Evolutionary conservation across 129 eudicot genomes (phyloP).

Genomic region (Silybum marianum): DNA sequence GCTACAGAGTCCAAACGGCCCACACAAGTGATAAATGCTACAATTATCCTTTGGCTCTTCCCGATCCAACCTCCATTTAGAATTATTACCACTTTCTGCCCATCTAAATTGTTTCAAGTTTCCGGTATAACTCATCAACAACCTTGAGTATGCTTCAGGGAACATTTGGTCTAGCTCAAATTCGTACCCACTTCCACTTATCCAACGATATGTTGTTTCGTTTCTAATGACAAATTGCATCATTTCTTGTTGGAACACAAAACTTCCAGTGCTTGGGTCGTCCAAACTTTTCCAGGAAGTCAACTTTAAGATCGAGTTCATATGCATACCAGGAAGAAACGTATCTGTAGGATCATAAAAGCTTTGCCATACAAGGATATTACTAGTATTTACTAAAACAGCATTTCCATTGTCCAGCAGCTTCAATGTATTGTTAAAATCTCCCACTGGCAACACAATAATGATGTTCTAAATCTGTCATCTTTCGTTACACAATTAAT

Average conservation of each 20-base stretch:
- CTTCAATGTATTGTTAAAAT: constrained; percentile 18
- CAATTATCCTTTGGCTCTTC: constrained; percentile 33
- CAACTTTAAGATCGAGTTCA: constrained; percentile 20
- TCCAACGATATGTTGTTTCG: background rate
- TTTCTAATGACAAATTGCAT: background rate
- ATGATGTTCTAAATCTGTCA: background rate
- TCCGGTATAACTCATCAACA: constrained; percentile 25
- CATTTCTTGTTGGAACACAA: constrained; percentile 21
- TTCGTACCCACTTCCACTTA: background rate
- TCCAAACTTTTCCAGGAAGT: constrained; percentile 56
- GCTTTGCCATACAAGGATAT: constrained; percentile 44
- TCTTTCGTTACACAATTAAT: background rate
- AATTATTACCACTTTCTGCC: background rate
- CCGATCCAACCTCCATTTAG: constrained; percentile 23
- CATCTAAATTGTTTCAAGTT: constrained; percentile 23
- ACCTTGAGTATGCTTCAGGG: constrained; percentile 21
- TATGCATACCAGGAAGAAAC: constrained; percentile 54
- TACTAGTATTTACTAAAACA: constrained; percentile 21
- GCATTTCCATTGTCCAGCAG: constrained; percentile 52
- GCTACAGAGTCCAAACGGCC: constrained; percentile 28
- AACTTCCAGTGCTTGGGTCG: constrained; percentile 54
- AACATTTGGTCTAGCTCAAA: constrained; percentile 15
- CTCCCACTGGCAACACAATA: constrained; percentile 2
- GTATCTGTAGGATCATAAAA: constrained; percentile 50
- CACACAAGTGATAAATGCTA: constrained; percentile 24